Base-by-base conservation (phyloP, 371 early-diverging fungal species). In the Saksenaea oblongispora region DNA sequence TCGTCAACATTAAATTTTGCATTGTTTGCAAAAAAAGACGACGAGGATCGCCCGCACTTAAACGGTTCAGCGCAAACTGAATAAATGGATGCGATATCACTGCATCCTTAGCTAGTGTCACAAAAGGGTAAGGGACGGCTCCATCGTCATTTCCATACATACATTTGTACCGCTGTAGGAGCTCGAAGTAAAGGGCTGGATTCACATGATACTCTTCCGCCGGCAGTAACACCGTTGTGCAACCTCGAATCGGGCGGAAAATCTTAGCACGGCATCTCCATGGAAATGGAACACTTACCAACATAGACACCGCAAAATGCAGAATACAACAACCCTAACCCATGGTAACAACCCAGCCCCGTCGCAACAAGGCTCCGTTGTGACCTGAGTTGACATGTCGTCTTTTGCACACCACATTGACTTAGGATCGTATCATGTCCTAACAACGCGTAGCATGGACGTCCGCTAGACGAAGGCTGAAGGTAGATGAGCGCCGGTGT, bases 271-370 rank as follows among this genome's bases (percentile, higher is more conserved):
- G 17, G 44, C n/a, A 24, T 8, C 15, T 10, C 2, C 5, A n/a
- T 2, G 51, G 51, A n/a, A 18, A 1, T 22, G 31, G 26, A 18
- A 11, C 35, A 31, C 56, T 73, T 78, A 64, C 85, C 89, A 14
- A 87, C 84, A 64, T 87, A 94, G 7, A 92, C 72, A 42, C 93
- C 93, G n/a, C 92, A 63, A 36, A 89, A 74, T 8, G 79, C 71
- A 34, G 87, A 79, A 64, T 91, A 88, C 56, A 92, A 63, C 58
- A 94, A 76, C 1, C 93, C 92, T 37, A 92, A 73, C n/a, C 91
- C 92, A n/a, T 76, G 84, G 68, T 83, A 90, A 0, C 79, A 72
- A 34, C 83, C 78, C 44, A 88, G 78, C 37, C 89, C 87, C 2
- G 87, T 79, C 0, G 65, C 65, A 27, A 94, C 66, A 17, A 93